These are phyloP conservation scores for Colletotrichum sojae DNA, from an alignment of 2,329 filamentous ascomycete species.

Conservation along the genomic window DNA sequence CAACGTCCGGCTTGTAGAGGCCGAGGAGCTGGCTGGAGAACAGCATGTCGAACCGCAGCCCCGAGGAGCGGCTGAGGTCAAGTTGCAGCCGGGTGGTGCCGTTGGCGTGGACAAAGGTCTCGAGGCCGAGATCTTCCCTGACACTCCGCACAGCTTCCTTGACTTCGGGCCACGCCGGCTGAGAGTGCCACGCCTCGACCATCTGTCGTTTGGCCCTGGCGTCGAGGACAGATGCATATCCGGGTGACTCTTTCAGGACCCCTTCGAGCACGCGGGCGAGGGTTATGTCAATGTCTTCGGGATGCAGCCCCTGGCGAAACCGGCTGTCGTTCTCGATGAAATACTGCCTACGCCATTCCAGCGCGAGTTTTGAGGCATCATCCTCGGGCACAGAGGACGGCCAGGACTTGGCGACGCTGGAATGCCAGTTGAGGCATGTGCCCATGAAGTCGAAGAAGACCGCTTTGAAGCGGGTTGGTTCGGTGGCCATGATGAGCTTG, in stretches of 20 bases:
- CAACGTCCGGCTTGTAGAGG: conserved; percentile 62
- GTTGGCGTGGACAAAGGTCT: conserved; percentile 67
- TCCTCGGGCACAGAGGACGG: conserved; percentile 50
- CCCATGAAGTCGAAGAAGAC: conserved; percentile 72
- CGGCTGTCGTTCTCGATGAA: conserved; percentile 61
- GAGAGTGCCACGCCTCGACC: conserved; percentile 62
- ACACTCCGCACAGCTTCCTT: conserved; percentile 56
- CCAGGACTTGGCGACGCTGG: conserved; percentile 52
- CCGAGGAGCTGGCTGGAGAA: conserved; percentile 67
- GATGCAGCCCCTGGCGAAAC: conserved; percentile 49
- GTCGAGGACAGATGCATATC: conserved; percentile 3
- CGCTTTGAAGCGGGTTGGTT: conserved; percentile 53
- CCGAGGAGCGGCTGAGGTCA: conserved; percentile 63
- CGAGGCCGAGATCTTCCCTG: conserved; percentile 51
- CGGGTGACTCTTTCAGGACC: conserved; percentile 49
- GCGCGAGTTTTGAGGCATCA: conserved; percentile 57
- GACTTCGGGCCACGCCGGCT: conserved; percentile 67
- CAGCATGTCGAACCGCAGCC: conserved; percentile 64
- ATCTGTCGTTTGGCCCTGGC: conserved; percentile 42
- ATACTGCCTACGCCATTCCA: conserved; percentile 65
- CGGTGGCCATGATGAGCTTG: neutral
- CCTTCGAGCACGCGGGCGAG: conserved; percentile 57
- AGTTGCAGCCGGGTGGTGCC: conserved; percentile 69
- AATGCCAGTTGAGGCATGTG: conserved; percentile 70
- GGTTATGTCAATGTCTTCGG: conserved; percentile 67